phyloP scores from a whole-genome alignment of 306 rosid genomes.

The Neltuma alba region DNA sequence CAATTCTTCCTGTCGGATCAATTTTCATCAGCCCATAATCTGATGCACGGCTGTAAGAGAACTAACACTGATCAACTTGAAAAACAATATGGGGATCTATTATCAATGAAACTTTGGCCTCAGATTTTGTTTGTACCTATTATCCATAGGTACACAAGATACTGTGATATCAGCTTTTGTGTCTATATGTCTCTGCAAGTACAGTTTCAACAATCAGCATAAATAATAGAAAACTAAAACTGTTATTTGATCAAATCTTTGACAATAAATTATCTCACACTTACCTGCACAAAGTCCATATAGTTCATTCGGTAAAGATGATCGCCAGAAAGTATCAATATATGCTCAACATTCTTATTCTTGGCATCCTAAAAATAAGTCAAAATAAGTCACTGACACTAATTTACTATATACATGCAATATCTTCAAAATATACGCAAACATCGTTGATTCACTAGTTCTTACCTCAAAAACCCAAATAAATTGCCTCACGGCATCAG shows the following conservation, averaged over 20 bases:
- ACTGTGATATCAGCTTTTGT: slow-evolving; percentile 85
- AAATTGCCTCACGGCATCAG: slow-evolving; percentile 91
- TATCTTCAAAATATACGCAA: neutral
- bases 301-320: slow-evolving; percentile 94
- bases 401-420: slow-evolving; percentile 6
- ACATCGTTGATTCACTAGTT: neutral
- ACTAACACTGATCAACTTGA: slow-evolving; percentile 32
- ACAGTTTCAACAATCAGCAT: slow-evolving; percentile 19
- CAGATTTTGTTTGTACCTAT: slow-evolving; percentile 48
- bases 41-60: slow-evolving; percentile 77
- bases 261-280: slow-evolving; percentile 1
- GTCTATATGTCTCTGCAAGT: slow-evolving; percentile 64
- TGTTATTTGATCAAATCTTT: neutral
- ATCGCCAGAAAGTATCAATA: slow-evolving; percentile 80
- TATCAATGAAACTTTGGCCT: too few relatives aligned
- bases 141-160: slow-evolving; percentile 86
- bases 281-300: slow-evolving; percentile 79
- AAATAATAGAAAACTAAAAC: slow-evolving; percentile 9
- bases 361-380: slow-evolving; percentile 64
- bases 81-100: slow-evolving; percentile 16
- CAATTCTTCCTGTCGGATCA: slow-evolving; percentile 62
- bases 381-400: too few relatives aligned
- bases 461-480: slow-evolving; percentile 84
- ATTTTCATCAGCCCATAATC: slow-evolving; percentile 94
- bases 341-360: slow-evolving; percentile 77